Percentiles rank a stretch among this genome's conserved stretches.
Evolutionary conservation across 176 grass and related monocot species (phyloP).

Genomic region (Lolium perenne): DNA sequence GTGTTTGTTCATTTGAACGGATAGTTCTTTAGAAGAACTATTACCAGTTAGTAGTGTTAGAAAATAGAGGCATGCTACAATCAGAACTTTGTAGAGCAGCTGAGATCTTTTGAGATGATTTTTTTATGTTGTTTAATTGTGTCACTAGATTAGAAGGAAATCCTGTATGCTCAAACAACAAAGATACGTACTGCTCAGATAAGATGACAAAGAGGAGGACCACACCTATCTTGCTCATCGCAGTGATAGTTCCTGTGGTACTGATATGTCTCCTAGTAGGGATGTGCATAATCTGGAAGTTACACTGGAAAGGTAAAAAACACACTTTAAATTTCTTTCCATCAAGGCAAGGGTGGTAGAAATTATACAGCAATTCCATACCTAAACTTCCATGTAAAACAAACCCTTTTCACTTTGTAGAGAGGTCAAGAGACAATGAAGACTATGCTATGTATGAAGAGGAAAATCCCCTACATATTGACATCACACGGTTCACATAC

Average conservation of each 20-base stretch:
- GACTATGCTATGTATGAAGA: slow-evolving; percentile 12
- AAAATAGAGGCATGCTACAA: background rate
- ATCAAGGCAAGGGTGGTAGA: background rate
- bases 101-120: slow-evolving; percentile 5
- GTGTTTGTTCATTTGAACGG: background rate
- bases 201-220: background rate
- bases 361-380: background rate
- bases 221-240: background rate
- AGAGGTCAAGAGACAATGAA: background rate
- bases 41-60: background rate
- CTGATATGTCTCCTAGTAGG: background rate
- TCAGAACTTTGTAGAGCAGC: background rate
- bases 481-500: background rate
- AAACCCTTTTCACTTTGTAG: background rate
- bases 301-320: slow-evolving; percentile 23
- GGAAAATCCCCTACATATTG: background rate
- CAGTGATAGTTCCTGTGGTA: slow-evolving; percentile 36
- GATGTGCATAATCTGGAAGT: slow-evolving; percentile 7
- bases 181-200: background rate
- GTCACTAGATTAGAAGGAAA: slow-evolving; percentile 22
- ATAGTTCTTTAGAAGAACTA: background rate
- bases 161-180: slow-evolving; percentile 19
- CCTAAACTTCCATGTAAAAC: background rate
- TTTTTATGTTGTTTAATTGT: background rate
- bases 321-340: background rate